These are phyloP conservation scores for Stereum hirsutum DNA, from an alignment of 1,284 basidiomycete species.

Conservation along the genomic window DNA sequence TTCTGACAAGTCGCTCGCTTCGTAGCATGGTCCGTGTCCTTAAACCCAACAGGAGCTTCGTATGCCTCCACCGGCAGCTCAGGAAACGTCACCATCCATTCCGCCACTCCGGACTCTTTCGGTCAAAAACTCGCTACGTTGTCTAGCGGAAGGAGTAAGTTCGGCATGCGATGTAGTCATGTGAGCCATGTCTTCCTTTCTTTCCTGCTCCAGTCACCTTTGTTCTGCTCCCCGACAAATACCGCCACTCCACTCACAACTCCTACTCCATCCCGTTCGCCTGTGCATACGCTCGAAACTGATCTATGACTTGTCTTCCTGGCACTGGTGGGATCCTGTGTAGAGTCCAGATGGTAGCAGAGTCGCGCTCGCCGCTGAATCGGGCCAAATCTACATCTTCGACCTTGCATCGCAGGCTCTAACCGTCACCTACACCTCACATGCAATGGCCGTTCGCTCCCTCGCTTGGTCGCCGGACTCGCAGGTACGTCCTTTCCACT, in stretches of 20 bases:
- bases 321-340: conserved; percentile 4
- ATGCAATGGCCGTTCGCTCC: conserved; percentile 79
- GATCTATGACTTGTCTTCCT: background rate
- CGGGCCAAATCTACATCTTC: conserved; percentile 75
- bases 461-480: conserved; percentile 80
- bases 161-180: conserved; percentile 73
- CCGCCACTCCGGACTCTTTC: conserved; percentile 49
- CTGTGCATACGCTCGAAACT: background rate
- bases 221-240: too few relatives aligned
- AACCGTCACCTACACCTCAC: conserved; percentile 66
- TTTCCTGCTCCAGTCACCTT: conserved; percentile 8
- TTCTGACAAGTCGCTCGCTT: conserved; percentile 2
- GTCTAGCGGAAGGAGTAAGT: conserved; percentile 66
- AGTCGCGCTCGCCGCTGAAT: conserved; percentile 71
- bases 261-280: too few relatives aligned
- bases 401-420: conserved; percentile 63
- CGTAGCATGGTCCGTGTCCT: conserved; percentile 72
- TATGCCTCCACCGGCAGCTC: conserved; percentile 76
- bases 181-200: conserved; percentile 35
- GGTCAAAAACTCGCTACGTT: conserved; percentile 49
- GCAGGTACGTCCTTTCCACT: conserved; percentile 29
- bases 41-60: conserved; percentile 61
- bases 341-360: conserved; percentile 83
- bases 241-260: too few relatives aligned
- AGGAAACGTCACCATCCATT: conserved; percentile 64